Evolutionary conservation across 2,329 filamentous ascomycete genomes (phyloP).

Genomic region (Talaromyces atroroseus): DNA sequence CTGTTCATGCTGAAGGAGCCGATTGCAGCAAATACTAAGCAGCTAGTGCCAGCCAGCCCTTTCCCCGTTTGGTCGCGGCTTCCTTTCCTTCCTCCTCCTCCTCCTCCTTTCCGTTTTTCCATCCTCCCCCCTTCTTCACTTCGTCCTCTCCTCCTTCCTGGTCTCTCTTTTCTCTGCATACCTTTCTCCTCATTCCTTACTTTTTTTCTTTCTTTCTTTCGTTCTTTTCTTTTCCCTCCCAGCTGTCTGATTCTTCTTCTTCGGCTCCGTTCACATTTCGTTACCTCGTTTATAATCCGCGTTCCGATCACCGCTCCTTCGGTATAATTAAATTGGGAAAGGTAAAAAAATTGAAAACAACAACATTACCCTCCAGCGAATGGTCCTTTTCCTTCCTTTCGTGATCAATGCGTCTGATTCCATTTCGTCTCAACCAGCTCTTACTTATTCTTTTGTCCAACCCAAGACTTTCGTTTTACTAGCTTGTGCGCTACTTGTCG

Average conservation of each 20-base stretch:
- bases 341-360: not conserved
- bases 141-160: not conserved
- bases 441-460: not conserved
- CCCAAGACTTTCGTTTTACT: conserved; percentile 1
- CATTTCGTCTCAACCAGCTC: not conserved
- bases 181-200: conserved; percentile 18
- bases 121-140: not conserved
- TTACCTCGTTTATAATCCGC: conserved; percentile 8
- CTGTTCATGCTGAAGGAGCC: not conserved
- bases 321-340: conserved; percentile 11
- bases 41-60: conserved; percentile 1
- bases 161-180: conserved; percentile 13
- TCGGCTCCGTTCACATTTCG: not conserved
- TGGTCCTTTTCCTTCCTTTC: not conserved
- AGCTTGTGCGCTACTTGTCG: conserved; percentile 2
- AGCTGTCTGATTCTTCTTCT: conserved; percentile 10
- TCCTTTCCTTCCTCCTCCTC: conserved; percentile 4
- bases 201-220: conserved; percentile 21
- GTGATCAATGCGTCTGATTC: not conserved
- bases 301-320: conserved; percentile 14
- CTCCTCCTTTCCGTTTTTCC: conserved; percentile 11
- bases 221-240: conserved; percentile 18
- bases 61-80: conserved; percentile 7
- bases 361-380: not conserved
- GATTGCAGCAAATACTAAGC: conserved; percentile 3